Percentiles rank a stretch among this genome's conserved stretches.
phyloP scores from a whole-genome alignment of 306 rosid species.

The Casuarina glauca region DNA sequence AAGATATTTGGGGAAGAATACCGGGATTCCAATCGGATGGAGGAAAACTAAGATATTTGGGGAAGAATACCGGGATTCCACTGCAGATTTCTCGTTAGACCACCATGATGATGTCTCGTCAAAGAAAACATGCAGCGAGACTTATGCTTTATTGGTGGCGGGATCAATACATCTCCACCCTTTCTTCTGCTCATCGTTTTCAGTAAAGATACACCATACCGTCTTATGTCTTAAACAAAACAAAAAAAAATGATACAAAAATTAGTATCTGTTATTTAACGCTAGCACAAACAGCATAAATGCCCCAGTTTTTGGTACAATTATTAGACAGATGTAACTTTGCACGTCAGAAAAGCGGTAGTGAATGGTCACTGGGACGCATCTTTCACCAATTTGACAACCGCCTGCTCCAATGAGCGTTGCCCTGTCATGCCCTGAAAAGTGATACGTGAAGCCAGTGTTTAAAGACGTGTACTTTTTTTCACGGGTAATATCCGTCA shows the following conservation, averaged over 20 bases:
- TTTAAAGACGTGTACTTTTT: slow-evolving; percentile 20
- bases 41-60: no score
- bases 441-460: slow-evolving; percentile 66
- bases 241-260: not conserved
- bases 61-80: no score
- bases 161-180: no score
- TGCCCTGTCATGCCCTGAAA: slow-evolving; percentile 80
- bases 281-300: slow-evolving; percentile 97
- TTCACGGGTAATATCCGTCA: slow-evolving; percentile 79
- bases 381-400: slow-evolving; percentile 67
- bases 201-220: no score
- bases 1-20: no score
- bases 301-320: slow-evolving; percentile 93
- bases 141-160: no score
- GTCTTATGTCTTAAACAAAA: no score
- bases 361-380: slow-evolving; percentile 89
- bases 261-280: slow-evolving; percentile 81
- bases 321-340: slow-evolving; percentile 89
- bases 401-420: slow-evolving; percentile 91
- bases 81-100: no score
- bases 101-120: no score
- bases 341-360: slow-evolving; percentile 85
- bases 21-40: no score
- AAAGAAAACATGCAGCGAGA: no score
- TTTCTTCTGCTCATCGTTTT: no score